Evolutionary conservation across 306 rosid species (phyloP), one percentile per base, ranked within the genome.

Genomic region (Inga oerstediana): DNA sequence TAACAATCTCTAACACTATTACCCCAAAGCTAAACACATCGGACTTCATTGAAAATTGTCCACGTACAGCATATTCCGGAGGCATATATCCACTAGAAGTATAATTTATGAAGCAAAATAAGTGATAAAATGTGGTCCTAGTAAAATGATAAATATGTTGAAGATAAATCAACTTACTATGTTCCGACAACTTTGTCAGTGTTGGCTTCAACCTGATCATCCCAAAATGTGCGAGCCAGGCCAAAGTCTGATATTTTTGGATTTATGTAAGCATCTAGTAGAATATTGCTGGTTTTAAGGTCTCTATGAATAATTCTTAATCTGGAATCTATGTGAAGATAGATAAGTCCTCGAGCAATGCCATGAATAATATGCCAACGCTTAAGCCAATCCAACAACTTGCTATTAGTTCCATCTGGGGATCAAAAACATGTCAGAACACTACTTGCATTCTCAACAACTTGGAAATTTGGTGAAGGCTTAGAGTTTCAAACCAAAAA

Each of bases 231-330:
- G 32, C 92, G 82, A 2, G 92, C 94, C 3, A 85, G n/a, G 58
- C 92, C 90, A 69, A 89, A 91, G 54, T 91, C 94, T 2, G 90
- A 88, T 64, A 88, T 86, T 81, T 86, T 86, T 45, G 90, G 89
- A n/a, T 86, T 86, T 88, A 89, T 48, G 22, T 81, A 72, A 7
- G 20, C 9, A 56, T 91, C 93, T 20, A 89, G 85, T 14, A 91
- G 54, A 51, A 91, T 56, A 58, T 91, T 89, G 64, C 94, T 85
- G 0, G 89, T 73, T 78, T 91, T 89, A 3, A 89, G 85, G 48
- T 91, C 91, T 45, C 90, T 83, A 37, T 91, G 93, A 32, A 91
- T 84, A 11, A 88, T 91, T 71, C 88, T 85, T 5, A 88, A 76
- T 20, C 90, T 81, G 14, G 90, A 90, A 76, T 90, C 89, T 79